Evolutionary conservation across 768 basidiomycete species (phyloP).

Genomic region (Suillus tomentosus): DNA sequence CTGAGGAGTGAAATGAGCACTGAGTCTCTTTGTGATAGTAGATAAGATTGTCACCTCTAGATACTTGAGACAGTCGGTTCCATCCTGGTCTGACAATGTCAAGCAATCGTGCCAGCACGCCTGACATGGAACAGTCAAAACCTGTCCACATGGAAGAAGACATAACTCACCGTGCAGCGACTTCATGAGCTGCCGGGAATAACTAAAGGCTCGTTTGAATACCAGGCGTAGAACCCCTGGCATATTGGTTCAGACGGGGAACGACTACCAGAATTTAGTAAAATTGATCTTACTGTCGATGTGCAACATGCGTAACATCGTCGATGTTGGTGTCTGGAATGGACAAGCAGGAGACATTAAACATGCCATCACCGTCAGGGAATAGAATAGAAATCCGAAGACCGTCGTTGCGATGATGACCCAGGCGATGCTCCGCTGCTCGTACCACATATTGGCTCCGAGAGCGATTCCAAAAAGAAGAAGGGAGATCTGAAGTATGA

Average conservation of each 20-base stretch:
- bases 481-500: conserved; percentile 16
- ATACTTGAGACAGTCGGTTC: neutral
- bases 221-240: neutral
- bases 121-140: neutral
- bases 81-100: neutral
- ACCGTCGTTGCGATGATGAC: conserved; percentile 2
- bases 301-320: neutral
- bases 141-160: neutral
- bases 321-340: conserved; percentile 11
- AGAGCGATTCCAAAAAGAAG: conserved; percentile 17
- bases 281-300: neutral
- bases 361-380: conserved; percentile 3
- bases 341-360: conserved; percentile 4
- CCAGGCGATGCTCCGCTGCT: neutral
- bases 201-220: neutral
- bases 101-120: neutral
- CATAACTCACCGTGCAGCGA: neutral
- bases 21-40: neutral
- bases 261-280: neutral
- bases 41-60: neutral
- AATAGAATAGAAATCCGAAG: conserved; percentile 5
- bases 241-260: neutral
- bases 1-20: neutral
- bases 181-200: neutral
- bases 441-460: conserved; percentile 3